phyloP scores from a whole-genome alignment of 208 protist species.

The Trichomonas vaginalis region DNA sequence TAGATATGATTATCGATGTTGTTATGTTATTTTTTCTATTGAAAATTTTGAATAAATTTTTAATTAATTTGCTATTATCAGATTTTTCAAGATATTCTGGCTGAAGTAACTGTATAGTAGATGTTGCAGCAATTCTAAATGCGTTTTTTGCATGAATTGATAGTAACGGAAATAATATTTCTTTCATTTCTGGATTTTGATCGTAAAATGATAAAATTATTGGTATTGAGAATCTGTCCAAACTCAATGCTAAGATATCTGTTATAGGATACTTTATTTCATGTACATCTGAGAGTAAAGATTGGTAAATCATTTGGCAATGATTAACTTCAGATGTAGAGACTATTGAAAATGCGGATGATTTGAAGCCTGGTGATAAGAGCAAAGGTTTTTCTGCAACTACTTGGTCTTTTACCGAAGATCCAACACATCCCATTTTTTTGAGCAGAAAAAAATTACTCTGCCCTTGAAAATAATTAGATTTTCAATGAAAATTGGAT shows the following conservation, averaged over 20 bases:
- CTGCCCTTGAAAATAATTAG: too few species aligned
- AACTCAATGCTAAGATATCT: background rate
- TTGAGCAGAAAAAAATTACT: too few species aligned
- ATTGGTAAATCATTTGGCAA: background rate
- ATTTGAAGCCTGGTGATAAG: background rate
- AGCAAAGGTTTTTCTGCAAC: background rate
- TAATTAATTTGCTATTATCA: background rate
- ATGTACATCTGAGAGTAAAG: background rate
- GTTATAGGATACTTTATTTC: background rate
- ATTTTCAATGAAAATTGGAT: too few species aligned
- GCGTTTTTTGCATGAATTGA: background rate
- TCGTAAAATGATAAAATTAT: background rate
- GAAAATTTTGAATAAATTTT: background rate
- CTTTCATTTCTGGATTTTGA: too few species aligned
- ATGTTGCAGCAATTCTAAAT: background rate
- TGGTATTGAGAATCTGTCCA: background rate
- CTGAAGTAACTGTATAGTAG: background rate
- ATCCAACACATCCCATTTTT: background rate
- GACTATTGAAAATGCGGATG: background rate
- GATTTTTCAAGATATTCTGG: background rate
- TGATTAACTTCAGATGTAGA: background rate
- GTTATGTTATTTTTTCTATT: background rate
- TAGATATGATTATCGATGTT: background rate
- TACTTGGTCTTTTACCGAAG: background rate
- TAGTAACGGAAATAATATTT: background rate